Evolutionary conservation across 306 rosid species (phyloP).

Genomic region (Glycyrrhiza uralensis): DNA sequence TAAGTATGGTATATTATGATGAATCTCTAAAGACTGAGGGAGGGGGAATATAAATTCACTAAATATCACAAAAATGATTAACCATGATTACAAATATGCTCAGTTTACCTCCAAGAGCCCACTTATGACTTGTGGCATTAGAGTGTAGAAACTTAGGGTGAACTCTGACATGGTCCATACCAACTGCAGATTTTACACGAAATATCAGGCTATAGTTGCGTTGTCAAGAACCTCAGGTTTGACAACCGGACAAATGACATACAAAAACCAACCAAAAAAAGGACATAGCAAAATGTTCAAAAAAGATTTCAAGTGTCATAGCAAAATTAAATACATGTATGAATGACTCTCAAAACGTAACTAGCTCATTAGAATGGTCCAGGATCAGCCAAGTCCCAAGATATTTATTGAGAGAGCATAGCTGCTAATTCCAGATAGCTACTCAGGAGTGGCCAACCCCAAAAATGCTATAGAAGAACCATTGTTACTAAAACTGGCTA

Average conservation of each 20-base stretch:
- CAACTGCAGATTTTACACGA: conserved; percentile 57
- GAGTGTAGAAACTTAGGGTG: conserved; percentile 98
- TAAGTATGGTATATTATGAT: conserved; percentile 19
- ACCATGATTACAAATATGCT: conserved; percentile 5
- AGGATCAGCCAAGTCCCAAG: neutral
- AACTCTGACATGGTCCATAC: conserved; percentile 95
- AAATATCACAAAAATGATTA: conserved; percentile 7
- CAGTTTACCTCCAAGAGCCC: conserved; percentile 95
- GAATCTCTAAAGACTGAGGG: neutral
- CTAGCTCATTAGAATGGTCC: neutral
- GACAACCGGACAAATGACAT: neutral
- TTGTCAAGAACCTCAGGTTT: conserved; percentile 7
- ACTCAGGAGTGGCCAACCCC: neutral
- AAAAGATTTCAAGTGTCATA: neutral
- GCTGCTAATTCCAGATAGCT: neutral
- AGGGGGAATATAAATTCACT: neutral
- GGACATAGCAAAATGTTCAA: neutral
- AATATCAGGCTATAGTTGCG: neutral
- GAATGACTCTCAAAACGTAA: neutral
- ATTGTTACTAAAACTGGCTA: no score
- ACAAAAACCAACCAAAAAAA: neutral
- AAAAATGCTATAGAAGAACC: neutral
- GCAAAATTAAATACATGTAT: neutral
- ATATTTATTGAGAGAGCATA: neutral
- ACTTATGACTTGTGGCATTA: conserved; percentile 97